Percentiles rank a stretch among this genome's conserved stretches.
These are phyloP conservation scores for Halophytophthora polymorphica DNA, from an alignment of 352 stramenopile species.

Conservation along the genomic window DNA sequence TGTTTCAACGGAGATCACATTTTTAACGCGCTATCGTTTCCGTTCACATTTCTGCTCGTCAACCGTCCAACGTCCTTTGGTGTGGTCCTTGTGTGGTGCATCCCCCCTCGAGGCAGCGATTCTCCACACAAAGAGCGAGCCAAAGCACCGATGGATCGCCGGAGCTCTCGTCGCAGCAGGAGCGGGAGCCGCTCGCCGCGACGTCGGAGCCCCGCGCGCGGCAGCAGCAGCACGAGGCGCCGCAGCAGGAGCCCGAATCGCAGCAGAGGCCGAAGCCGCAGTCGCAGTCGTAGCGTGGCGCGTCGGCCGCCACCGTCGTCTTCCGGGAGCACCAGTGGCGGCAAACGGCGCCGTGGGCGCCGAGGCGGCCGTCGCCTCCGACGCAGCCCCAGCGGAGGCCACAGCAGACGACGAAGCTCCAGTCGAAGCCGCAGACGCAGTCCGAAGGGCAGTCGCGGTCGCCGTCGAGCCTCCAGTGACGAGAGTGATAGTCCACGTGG, in stretches of 20 bases:
- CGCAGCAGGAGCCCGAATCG: slow-evolving; percentile 9
- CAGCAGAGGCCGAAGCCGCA: slow-evolving; percentile 7
- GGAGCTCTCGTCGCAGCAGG: slow-evolving; percentile 12
- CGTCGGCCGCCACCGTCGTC: not conserved
- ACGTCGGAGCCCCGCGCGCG: slow-evolving; percentile 12
- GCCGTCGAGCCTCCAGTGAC: slow-evolving; percentile 6
- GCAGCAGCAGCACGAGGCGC: slow-evolving; percentile 10
- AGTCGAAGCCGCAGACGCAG: slow-evolving; percentile 11
- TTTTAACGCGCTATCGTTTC: no score
- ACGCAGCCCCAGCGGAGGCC: slow-evolving; percentile 9
- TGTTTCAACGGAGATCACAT: no score
- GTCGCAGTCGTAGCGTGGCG: slow-evolving; percentile 10
- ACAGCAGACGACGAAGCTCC: slow-evolving; percentile 2
- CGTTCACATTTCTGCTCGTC: no score
- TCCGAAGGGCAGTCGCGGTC: slow-evolving; percentile 19
- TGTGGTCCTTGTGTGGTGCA: no score
- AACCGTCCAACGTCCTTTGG: no score
- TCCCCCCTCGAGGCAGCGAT: no score
- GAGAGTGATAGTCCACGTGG: not conserved
- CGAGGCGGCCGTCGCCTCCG: slow-evolving; percentile 9
- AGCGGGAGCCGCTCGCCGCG: slow-evolving; percentile 28
- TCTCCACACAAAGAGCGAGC: no score
- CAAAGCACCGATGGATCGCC: slow-evolving; percentile 20
- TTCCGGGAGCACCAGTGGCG: no score
- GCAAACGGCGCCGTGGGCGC: slow-evolving; percentile 10